Evolutionary conservation across 2,329 filamentous ascomycete genomes (phyloP).

Genomic region (Diplodia seriata): DNA sequence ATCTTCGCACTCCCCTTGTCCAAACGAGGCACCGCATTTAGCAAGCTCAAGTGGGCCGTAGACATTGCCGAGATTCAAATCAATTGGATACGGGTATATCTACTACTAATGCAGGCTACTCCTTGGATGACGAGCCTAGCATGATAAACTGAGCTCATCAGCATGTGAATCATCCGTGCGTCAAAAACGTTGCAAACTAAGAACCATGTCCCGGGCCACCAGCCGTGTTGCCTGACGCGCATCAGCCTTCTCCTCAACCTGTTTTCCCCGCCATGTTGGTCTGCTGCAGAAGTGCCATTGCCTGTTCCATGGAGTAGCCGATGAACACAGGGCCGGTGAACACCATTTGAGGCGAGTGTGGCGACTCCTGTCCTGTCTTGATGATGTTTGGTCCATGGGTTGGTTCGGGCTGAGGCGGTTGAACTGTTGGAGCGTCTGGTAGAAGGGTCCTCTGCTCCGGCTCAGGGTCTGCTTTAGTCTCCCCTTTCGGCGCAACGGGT

Average conservation of each 20-base stretch:
- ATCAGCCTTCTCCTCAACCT: background rate
- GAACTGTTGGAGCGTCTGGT: conserved; percentile 26
- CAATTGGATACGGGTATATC: conserved; percentile 8
- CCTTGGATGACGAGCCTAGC: background rate
- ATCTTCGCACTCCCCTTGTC: background rate
- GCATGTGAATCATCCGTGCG: background rate
- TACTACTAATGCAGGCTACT: background rate
- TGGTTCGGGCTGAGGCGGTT: conserved; percentile 1
- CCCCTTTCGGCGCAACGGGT: conserved; percentile 23
- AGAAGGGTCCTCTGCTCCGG: conserved; percentile 23
- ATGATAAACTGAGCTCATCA: background rate
- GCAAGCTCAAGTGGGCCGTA: background rate
- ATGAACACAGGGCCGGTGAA: conserved; percentile 96
- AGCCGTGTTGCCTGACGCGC: background rate
- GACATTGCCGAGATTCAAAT: background rate
- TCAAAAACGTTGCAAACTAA: background rate
- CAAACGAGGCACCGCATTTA: background rate
- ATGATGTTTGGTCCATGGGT: conserved; percentile 15
- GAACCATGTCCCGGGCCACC: background rate
- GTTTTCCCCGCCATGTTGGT: conserved; percentile 13
- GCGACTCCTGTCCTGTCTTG: conserved; percentile 8
- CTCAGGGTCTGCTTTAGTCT: conserved; percentile 7
- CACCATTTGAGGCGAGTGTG: conserved; percentile 69
- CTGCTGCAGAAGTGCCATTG: conserved; percentile 43
- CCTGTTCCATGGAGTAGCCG: conserved; percentile 66